A percentile compares a stretch with the other conserved stretches of the same genome.
Evolutionary conservation across 768 basidiomycete species (phyloP).

Genomic region (Leccinum subgranulosum): DNA sequence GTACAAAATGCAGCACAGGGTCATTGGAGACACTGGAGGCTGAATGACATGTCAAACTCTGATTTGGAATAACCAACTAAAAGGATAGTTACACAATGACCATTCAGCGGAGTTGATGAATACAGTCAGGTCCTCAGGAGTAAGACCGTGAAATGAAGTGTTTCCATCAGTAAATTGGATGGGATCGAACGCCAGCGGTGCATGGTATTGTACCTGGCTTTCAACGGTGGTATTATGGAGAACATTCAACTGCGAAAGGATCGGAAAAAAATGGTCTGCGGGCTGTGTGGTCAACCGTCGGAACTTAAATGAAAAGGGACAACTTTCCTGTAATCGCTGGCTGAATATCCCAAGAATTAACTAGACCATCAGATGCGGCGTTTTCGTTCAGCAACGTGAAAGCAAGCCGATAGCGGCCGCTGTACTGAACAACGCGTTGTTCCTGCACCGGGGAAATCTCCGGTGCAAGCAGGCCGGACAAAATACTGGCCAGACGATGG

Average conservation of each 20-base stretch:
- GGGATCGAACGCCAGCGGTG: constrained; percentile 82
- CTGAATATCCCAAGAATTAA: constrained; percentile 72
- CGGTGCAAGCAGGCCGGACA: constrained; percentile 40
- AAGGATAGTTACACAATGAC: constrained; percentile 68
- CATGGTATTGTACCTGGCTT: constrained; percentile 91
- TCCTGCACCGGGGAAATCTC: constrained; percentile 47
- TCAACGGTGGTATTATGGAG: constrained; percentile 93
- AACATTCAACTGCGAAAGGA: constrained; percentile 52
- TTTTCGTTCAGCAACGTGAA: constrained; percentile 95
- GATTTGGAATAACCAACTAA: not conserved
- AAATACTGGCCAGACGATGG: constrained; percentile 37
- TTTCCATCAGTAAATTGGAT: constrained; percentile 30
- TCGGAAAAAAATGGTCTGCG: constrained; percentile 68
- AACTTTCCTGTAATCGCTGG: constrained; percentile 60
- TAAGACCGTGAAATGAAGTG: constrained; percentile 51
- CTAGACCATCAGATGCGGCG: constrained; percentile 57
- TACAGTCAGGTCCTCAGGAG: constrained; percentile 80
- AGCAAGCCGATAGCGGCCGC: constrained; percentile 80
- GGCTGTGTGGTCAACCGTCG: constrained; percentile 12
- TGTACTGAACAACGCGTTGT: constrained; percentile 66
- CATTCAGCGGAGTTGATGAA: constrained; percentile 97
- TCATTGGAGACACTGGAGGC: constrained; percentile 92
- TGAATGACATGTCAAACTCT: constrained; percentile 30
- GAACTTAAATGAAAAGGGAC: constrained; percentile 9
- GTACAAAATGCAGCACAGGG: constrained; percentile 88